A percentile compares a stretch with the other conserved stretches of the same genome.
Conservation (phyloP, 306 rosid genomes). For the Prunus padus region DNA sequence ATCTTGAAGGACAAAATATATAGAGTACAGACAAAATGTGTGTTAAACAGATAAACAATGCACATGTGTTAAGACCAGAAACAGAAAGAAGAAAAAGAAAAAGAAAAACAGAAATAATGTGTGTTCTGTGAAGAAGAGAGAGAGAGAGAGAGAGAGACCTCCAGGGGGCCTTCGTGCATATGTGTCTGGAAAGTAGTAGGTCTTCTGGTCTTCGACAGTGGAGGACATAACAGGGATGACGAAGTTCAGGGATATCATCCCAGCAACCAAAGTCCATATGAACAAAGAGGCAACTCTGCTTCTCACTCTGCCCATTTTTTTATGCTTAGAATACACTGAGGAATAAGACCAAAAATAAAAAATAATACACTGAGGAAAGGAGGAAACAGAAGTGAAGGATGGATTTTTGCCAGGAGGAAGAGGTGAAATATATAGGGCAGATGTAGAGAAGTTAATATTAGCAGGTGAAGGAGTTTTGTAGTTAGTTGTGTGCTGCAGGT, state of each 20-base stretch:
- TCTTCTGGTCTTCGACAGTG: slow-evolving; percentile 65
- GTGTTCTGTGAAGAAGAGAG: slow-evolving; percentile 18
- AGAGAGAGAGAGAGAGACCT: slow-evolving; percentile 40
- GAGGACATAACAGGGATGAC: slow-evolving; percentile 50
- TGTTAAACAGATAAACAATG: background rate
- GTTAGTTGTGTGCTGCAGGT: slow-evolving; percentile 70
- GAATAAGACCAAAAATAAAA: no score
- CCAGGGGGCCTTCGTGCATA: slow-evolving; percentile 51
- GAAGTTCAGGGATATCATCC: slow-evolving; percentile 57
- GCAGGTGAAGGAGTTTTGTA: slow-evolving; percentile 62
- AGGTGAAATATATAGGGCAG: slow-evolving; percentile 40
- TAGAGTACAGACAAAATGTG: background rate
- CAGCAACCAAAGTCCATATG: slow-evolving; percentile 43
- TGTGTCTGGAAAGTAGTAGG: slow-evolving; percentile 61
- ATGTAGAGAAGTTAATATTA: slow-evolving; percentile 57
- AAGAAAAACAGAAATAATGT: background rate
- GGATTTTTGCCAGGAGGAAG: slow-evolving; percentile 29
- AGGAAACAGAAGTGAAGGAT: slow-evolving; percentile 18
- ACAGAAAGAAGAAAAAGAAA: background rate
- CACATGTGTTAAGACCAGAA: background rate
- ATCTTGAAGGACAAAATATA: background rate
- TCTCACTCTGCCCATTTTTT: slow-evolving; percentile 35
- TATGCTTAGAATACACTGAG: background rate
- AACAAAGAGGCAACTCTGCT: slow-evolving; percentile 39
- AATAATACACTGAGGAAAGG: background rate